Conservation (phyloP, 2,329 filamentous ascomycete genomes). For the Epichloe gansuensis region DNA sequence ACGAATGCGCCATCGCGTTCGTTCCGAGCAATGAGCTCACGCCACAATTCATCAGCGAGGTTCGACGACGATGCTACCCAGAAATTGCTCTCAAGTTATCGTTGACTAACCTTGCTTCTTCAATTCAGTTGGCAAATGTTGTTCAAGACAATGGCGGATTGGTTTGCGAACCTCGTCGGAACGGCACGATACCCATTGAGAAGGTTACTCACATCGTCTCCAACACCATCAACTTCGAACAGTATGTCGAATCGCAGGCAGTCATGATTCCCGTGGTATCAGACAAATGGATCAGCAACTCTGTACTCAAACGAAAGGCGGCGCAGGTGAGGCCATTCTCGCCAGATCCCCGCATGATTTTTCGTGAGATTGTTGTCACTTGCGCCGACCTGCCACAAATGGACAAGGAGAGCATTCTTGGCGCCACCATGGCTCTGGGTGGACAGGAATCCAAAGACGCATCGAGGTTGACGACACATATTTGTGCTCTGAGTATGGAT, state of each 20-base stretch:
- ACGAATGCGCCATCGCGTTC: slow-evolving; percentile 33
- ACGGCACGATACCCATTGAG: slow-evolving; percentile 36
- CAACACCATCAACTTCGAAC: slow-evolving; percentile 80
- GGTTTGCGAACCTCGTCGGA: slow-evolving; percentile 33
- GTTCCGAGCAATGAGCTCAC: slow-evolving; percentile 30
- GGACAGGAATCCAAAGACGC: slow-evolving; percentile 65
- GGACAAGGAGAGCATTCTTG: slow-evolving; percentile 86
- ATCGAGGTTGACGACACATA: slow-evolving; percentile 68
- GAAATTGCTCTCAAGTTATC: too few relatives aligned
- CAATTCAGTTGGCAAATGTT: slow-evolving; percentile 27
- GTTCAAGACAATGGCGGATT: slow-evolving; percentile 38
- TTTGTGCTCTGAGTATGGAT: slow-evolving; percentile 70
- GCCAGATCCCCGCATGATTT: slow-evolving; percentile 82
- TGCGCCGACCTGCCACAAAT: slow-evolving; percentile 74
- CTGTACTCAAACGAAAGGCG: slow-evolving; percentile 55
- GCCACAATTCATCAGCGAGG: slow-evolving; percentile 29
- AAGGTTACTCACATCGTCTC: slow-evolving; percentile 47
- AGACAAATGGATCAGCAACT: slow-evolving; percentile 65
- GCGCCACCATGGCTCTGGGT: slow-evolving; percentile 79
- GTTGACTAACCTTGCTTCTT: not conserved
- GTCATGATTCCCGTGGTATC: slow-evolving; percentile 76
- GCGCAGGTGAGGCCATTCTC: slow-evolving; percentile 75
- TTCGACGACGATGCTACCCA: slow-evolving; percentile 10
- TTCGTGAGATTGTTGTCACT: slow-evolving; percentile 71
- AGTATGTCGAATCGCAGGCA: slow-evolving; percentile 64